Conservation (phyloP, 768 basidiomycete species). For the Lentinula edodes region DNA sequence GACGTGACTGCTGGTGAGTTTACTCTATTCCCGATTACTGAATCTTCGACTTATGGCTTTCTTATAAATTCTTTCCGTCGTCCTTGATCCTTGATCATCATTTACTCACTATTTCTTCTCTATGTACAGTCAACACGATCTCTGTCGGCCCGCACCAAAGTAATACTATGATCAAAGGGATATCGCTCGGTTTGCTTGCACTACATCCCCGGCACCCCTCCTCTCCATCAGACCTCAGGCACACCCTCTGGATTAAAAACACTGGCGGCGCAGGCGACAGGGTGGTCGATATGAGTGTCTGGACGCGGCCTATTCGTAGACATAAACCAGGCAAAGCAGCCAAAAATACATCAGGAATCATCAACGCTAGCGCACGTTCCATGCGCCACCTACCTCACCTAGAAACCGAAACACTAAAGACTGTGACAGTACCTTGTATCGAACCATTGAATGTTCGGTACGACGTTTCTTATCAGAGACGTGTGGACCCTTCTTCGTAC, state of each 20-base stretch:
- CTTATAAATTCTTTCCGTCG: neutral
- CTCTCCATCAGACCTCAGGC: neutral
- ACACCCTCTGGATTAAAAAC: conserved; percentile 47
- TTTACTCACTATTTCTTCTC: neutral
- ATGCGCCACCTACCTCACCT: conserved; percentile 13
- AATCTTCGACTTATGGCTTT: neutral
- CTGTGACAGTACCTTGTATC: conserved; percentile 62
- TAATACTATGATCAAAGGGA: conserved; percentile 66
- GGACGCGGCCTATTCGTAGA: conserved; percentile 36
- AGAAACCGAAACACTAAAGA: conserved; percentile 58
- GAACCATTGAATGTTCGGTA: conserved; percentile 53
- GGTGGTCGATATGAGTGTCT: conserved; percentile 76
- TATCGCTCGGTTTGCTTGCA: conserved; percentile 57
- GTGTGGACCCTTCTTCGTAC: conserved; percentile 26
- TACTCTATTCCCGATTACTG: neutral
- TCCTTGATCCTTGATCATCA: neutral
- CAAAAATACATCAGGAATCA: conserved; percentile 4
- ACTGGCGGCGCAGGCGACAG: conserved; percentile 65
- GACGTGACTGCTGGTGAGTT: conserved; percentile 58
- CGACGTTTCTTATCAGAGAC: conserved; percentile 47
- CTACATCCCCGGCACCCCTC: conserved; percentile 13
- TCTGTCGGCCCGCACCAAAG: conserved; percentile 59
- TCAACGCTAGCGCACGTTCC: too few species aligned
- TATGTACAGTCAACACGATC: conserved; percentile 50
- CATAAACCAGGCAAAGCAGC: neutral